Evolutionary conservation across 139 green algal species (phyloP).

Genomic region (Diplosphaera chodatii): DNA sequence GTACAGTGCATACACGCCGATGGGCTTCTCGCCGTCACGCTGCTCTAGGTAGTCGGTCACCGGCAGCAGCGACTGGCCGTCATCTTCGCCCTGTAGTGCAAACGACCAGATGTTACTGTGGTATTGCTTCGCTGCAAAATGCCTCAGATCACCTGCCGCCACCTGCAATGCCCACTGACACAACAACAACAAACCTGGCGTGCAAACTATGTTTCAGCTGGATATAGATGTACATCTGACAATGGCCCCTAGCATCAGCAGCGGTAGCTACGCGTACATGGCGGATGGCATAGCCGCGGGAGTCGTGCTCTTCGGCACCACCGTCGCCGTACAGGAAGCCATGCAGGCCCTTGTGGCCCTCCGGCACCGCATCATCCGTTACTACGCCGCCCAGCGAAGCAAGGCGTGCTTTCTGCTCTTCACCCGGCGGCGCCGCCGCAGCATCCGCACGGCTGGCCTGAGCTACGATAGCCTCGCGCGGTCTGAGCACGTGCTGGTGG

Average conservation of each 20-base stretch:
- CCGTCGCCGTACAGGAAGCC: slow-evolving; percentile 70
- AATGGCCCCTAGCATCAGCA: too few species aligned
- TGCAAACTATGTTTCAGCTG: too few species aligned
- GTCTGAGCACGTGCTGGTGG: neutral
- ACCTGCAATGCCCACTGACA: neutral
- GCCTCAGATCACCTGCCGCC: neutral
- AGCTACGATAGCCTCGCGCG: neutral
- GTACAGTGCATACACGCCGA: slow-evolving; percentile 83
- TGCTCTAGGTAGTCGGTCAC: slow-evolving; percentile 50
- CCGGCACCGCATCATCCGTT: slow-evolving; percentile 70
- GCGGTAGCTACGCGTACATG: slow-evolving; percentile 27
- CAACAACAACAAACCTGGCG: too few species aligned
- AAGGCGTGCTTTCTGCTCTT: neutral
- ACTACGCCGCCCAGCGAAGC: slow-evolving; percentile 16
- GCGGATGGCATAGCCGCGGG: slow-evolving; percentile 29
- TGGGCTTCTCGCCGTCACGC: slow-evolving; percentile 57
- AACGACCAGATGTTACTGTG: neutral
- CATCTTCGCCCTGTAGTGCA: slow-evolving; percentile 61
- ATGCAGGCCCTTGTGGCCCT: slow-evolving; percentile 77
- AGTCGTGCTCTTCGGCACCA: slow-evolving; percentile 49
- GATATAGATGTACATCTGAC: too few species aligned
- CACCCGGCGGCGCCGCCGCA: neutral
- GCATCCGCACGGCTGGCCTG: neutral
- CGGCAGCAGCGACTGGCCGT: slow-evolving; percentile 57
- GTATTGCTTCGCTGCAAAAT: too few species aligned